Conservation (phyloP, 2,329 filamentous ascomycete species). For the Colletotrichum shisoi region DNA sequence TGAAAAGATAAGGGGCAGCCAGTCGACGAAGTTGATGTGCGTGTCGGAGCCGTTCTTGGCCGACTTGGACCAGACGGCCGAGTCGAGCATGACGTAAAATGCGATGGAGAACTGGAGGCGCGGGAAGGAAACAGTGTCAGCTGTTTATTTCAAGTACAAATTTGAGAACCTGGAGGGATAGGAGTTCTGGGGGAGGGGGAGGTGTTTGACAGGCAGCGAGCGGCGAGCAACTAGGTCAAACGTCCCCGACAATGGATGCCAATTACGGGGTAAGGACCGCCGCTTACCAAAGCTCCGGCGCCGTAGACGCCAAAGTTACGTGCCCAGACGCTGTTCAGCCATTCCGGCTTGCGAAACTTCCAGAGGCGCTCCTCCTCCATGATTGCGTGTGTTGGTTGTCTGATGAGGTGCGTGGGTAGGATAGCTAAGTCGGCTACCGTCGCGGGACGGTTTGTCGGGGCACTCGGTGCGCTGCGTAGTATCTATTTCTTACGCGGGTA, state of each 20-base stretch:
- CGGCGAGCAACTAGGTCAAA: slow-evolving; percentile 13
- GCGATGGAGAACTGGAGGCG: slow-evolving; percentile 68
- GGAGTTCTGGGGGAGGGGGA: not conserved
- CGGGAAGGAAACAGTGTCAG: not conserved
- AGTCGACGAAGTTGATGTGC: slow-evolving; percentile 73
- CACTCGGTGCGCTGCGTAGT: not conserved
- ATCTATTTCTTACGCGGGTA: not conserved
- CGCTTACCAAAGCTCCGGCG: slow-evolving; percentile 68
- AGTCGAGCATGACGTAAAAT: slow-evolving; percentile 74
- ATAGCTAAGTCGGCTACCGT: slow-evolving; percentile 24
- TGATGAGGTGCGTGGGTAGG: slow-evolving; percentile 1
- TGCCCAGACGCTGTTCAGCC: slow-evolving; percentile 70
- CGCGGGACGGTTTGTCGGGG: slow-evolving; percentile 24
- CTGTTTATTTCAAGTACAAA: not conserved
- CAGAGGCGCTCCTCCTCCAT: slow-evolving; percentile 73
- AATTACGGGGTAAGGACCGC: not conserved
- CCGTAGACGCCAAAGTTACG: slow-evolving; percentile 70
- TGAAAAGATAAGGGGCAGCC: slow-evolving; percentile 73
- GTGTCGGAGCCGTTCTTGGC: slow-evolving; percentile 65
- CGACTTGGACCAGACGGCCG: slow-evolving; percentile 72
- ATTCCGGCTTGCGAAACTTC: slow-evolving; percentile 72
- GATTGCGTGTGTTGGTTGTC: slow-evolving; percentile 36
- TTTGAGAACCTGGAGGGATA: not conserved
- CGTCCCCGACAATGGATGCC: not conserved
- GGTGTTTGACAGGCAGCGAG: not conserved